Evolutionary conservation across 345 rosid genomes (phyloP).

Genomic region (Syzygium oleosum): DNA sequence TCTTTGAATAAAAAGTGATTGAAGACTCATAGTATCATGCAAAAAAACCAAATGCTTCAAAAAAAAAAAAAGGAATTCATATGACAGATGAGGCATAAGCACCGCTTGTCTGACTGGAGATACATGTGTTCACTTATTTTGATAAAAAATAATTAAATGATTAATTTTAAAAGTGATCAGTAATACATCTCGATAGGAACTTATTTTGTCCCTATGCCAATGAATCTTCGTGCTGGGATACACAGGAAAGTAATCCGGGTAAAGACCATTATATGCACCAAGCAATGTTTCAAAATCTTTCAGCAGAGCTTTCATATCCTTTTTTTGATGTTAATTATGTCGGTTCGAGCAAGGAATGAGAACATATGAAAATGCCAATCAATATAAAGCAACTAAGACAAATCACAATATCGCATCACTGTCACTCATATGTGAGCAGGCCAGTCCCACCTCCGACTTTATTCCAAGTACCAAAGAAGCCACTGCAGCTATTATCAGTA

Average conservation of each 20-base stretch:
- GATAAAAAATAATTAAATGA: neutral
- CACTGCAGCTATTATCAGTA: slow-evolving; percentile 86
- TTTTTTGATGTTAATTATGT: neutral
- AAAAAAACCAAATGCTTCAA: neutral
- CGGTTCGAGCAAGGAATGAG: neutral
- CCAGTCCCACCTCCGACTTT: slow-evolving; percentile 75
- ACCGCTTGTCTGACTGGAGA: neutral
- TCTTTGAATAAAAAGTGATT: neutral
- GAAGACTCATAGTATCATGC: neutral
- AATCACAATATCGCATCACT: neutral
- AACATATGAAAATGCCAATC: neutral
- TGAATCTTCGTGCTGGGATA: neutral
- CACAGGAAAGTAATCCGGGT: neutral
- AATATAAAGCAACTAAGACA: neutral
- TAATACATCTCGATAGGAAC: neutral
- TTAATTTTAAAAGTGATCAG: neutral
- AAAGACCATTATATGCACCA: neutral
- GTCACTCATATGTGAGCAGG: neutral
- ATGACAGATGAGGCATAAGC: neutral
- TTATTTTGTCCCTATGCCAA: neutral
- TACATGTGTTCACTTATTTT: neutral
- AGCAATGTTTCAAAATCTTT: neutral
- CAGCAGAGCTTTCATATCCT: neutral
- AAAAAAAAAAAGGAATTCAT: neutral
- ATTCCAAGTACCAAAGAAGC: slow-evolving; percentile 90